Conservation (phyloP, 768 basidiomycete species). For the Tulasnella sp. region DNA sequence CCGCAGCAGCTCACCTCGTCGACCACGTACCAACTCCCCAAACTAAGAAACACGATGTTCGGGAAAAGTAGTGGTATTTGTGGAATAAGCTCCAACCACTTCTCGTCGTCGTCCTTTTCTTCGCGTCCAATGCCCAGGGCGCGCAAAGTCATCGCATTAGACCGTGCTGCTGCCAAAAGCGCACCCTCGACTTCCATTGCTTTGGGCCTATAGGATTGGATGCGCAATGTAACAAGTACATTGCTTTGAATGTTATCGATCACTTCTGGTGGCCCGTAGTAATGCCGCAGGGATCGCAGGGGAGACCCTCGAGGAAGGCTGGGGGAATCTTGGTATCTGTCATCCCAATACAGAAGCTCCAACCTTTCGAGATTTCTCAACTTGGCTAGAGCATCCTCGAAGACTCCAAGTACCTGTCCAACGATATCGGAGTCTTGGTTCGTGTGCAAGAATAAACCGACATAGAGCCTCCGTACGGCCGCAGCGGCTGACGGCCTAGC, state of each 20-base stretch:
- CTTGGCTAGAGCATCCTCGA: background rate
- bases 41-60: background rate
- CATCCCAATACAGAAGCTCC: background rate
- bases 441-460: too few relatives aligned
- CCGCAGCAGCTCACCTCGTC: too few relatives aligned
- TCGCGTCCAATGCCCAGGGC: background rate
- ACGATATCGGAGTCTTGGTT: background rate
- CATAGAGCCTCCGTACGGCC: background rate
- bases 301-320: background rate
- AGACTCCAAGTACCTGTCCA: background rate
- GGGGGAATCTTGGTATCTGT: background rate
- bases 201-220: background rate
- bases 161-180: background rate
- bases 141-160: background rate
- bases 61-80: background rate
- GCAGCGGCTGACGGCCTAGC: background rate
- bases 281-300: background rate
- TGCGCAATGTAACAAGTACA: background rate
- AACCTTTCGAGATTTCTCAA: background rate
- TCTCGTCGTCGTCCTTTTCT: too few relatives aligned
- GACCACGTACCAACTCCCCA: background rate
- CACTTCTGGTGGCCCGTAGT: background rate
- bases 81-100: background rate
- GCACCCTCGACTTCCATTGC: background rate
- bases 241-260: background rate